Base-by-base conservation (phyloP, 2,329 filamentous ascomycete genomes). In the Ophiocordyceps polyrhachis-furcata region DNA sequence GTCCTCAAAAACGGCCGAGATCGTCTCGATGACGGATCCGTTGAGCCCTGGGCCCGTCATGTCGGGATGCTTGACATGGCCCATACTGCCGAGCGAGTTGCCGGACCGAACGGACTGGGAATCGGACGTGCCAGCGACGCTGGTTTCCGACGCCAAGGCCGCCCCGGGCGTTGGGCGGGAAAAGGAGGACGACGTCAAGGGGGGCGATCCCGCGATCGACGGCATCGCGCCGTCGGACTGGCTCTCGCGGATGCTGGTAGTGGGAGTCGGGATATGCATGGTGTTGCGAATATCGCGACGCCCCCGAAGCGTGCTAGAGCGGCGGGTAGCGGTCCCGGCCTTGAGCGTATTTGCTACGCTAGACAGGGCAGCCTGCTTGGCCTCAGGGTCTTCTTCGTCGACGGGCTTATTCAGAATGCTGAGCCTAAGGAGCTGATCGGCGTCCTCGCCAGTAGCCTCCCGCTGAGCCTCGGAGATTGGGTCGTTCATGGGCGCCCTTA, bases 281-380 rank as follows among this genome's bases (percentile, higher is more conserved):
- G 88, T 95, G 61, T 93, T 93, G 47, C 89, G 77, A 49, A 93
- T 85, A 58, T 96, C 89, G 57, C 91, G 76, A 48, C 91, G 81
- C 44, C 91, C 91, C 52, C 91, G 76, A 15, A 93, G 68, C 14
- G 87, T 95, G 41, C 83, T 81, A 14, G 74, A 66, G 54, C 78
- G 82, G 23, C 82, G 75, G 46, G 74, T 73, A 19, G 86, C 77
- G 46, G 78, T 73, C 23, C 76, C 69, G 55, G 70, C 62, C 46
- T 80, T 79, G 35, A 93, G 65, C 2, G 80, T 82, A 53, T 79
- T 85, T 28, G 80, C 79, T 42, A 91, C 79, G 53, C 73, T 87
- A 3, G 82, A 81, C 43, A 89, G 62, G 2, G 83, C 84, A 19
- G 81, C 82, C 53, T 79, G 69, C 55, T 80, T 77, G 42, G 79